Percentiles rank a stretch among this genome's conserved stretches.
Conservation (phyloP, 441 rosid genomes). For the Iberis amara region DNA sequence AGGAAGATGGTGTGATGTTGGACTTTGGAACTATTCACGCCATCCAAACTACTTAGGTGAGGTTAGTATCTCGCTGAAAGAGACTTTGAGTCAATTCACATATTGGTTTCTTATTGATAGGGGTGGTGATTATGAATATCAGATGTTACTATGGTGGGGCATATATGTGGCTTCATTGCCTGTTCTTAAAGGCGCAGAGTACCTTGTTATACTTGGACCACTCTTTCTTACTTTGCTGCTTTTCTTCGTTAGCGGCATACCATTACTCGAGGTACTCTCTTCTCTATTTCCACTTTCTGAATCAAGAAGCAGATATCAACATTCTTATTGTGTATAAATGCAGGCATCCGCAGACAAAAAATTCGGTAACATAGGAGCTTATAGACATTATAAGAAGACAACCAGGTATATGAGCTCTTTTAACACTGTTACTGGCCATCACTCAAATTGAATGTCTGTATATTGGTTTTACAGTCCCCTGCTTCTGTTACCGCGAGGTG, state of each 20-base stretch:
- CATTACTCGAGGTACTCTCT: conserved; percentile 76
- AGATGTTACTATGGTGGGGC: conserved; percentile 97
- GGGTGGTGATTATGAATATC: conserved; percentile 18
- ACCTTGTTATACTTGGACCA: conserved; percentile 81
- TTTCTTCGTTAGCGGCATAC: conserved; percentile 83
- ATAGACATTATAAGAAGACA: conserved; percentile 59
- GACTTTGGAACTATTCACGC: conserved; percentile 79
- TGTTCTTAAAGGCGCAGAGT: conserved; percentile 64
- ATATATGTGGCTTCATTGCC: conserved; percentile 69
- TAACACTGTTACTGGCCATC: neutral
- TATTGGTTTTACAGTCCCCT: conserved; percentile 63
- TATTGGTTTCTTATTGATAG: conserved; percentile 7
- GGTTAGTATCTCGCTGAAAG: conserved; percentile 38
- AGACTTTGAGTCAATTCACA: neutral
- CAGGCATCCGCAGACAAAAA: conserved; percentile 88
- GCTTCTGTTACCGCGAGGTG: conserved; percentile 54
- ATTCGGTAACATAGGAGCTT: conserved; percentile 53
- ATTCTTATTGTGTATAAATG: conserved; percentile 23
- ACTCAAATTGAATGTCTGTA: neutral
- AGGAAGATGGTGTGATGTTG: conserved; percentile 79
- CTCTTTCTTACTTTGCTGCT: conserved; percentile 74
- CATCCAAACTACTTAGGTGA: conserved; percentile 98
- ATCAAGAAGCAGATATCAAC: neutral
- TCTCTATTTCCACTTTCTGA: neutral
- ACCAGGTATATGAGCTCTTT: conserved; percentile 49